These are phyloP conservation scores for Conoideocrella luteorostrata DNA, from an alignment of 2,329 filamentous ascomycete genomes.

Conservation along the genomic window DNA sequence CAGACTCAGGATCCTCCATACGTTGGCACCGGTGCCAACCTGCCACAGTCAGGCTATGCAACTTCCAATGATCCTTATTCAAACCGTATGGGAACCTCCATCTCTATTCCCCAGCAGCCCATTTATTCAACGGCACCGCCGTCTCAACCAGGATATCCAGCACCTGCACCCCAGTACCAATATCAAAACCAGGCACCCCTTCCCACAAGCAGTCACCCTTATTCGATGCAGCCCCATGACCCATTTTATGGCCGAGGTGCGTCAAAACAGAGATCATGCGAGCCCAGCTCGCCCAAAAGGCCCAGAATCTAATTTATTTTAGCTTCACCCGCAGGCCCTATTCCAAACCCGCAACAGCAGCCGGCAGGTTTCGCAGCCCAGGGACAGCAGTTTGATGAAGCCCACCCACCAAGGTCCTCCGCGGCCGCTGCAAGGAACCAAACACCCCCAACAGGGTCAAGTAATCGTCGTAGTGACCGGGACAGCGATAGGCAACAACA, in stretches of 20 bases:
- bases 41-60: slow-evolving; percentile 19
- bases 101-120: slow-evolving; percentile 24
- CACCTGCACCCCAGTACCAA: slow-evolving; percentile 23
- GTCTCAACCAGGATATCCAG: slow-evolving; percentile 25
- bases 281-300: slow-evolving; percentile 10
- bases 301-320: slow-evolving; percentile 38
- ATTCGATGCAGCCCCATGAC: slow-evolving; percentile 37
- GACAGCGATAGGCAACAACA: slow-evolving; percentile 36
- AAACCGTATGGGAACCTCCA: slow-evolving; percentile 22
- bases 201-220: slow-evolving; percentile 20
- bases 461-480: slow-evolving; percentile 35
- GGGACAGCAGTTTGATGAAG: slow-evolving; percentile 47
- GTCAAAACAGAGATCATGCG: slow-evolving; percentile 30
- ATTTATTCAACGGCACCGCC: slow-evolving; percentile 26
- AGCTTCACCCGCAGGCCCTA: slow-evolving; percentile 45
- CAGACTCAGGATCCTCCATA: slow-evolving; percentile 25
- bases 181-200: slow-evolving; percentile 31
- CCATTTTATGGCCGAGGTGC: slow-evolving; percentile 55
- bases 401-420: slow-evolving; percentile 32
- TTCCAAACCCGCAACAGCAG: slow-evolving; percentile 21
- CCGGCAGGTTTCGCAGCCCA: slow-evolving; percentile 34
- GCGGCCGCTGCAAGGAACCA: slow-evolving; percentile 32
- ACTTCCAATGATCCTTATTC: slow-evolving; percentile 24
- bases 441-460: slow-evolving; percentile 30
- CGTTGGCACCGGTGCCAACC: slow-evolving; percentile 30